phyloP scores from a whole-genome alignment of 169 alveolate species.

The Neospora caninum region DNA sequence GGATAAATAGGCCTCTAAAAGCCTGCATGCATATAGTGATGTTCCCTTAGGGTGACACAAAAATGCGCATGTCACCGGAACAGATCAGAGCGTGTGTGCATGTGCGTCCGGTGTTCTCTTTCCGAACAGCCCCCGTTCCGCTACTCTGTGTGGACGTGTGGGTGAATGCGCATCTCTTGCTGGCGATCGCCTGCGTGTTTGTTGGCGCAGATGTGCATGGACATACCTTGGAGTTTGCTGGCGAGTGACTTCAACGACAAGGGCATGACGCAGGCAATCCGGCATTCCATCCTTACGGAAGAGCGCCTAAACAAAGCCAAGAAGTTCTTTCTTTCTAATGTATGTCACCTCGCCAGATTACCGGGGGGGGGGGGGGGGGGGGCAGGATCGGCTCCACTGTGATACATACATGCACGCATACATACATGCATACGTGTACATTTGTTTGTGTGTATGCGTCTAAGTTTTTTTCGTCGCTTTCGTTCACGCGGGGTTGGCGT shows the following conservation, averaged over 20 bases:
- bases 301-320: not conserved
- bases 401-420: not conserved
- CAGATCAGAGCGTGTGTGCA: too few species aligned
- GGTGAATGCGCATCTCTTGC: too few species aligned
- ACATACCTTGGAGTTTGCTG: slow-evolving; percentile 55
- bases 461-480: not conserved
- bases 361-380: not conserved
- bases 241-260: slow-evolving; percentile 51
- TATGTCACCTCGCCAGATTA: not conserved
- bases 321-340: slow-evolving; percentile 12
- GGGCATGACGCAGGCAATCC: not conserved
- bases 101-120: too few species aligned
- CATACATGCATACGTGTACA: not conserved
- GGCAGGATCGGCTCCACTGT: not conserved
- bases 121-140: too few species aligned
- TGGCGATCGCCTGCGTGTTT: too few species aligned
- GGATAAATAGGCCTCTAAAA: too few species aligned
- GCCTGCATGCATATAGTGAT: too few species aligned
- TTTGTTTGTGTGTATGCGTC: not conserved
- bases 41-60: too few species aligned
- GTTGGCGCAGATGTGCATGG: slow-evolving; percentile 43
- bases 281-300: slow-evolving; percentile 14
- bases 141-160: too few species aligned
- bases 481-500: not conserved
- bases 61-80: too few species aligned